These are phyloP conservation scores for Ophiostoma perfectum DNA, from an alignment of 2,329 filamentous ascomycete genomes.

Conservation along the genomic window DNA sequence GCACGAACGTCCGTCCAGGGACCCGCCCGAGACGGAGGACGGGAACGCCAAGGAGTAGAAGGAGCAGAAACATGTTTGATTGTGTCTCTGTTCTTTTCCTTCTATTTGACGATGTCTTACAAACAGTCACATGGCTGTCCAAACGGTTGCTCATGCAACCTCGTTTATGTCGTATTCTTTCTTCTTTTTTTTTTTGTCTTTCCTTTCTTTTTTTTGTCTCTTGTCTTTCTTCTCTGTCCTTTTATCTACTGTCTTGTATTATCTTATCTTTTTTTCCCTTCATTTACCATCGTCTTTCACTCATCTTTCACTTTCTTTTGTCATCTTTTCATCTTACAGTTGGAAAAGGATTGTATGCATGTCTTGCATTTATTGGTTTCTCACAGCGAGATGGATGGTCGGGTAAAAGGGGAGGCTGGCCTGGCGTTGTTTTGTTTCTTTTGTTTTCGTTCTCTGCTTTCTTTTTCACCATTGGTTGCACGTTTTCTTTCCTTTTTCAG, in stretches of 20 bases:
- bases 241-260: background rate
- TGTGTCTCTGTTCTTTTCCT: background rate
- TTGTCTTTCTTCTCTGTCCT: too few relatives aligned
- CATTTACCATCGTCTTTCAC: background rate
- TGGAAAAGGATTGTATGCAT: background rate
- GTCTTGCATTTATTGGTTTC: conserved; percentile 12
- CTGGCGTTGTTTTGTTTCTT: background rate
- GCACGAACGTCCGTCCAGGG: conserved; percentile 24
- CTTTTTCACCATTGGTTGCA: background rate
- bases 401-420: background rate
- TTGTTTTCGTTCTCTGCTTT: background rate
- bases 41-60: conserved; percentile 9
- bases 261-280: background rate
- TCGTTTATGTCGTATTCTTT: background rate
- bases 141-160: background rate
- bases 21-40: conserved; percentile 14
- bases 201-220: background rate
- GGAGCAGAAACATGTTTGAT: too few relatives aligned
- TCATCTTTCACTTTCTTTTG: background rate
- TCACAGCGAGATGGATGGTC: conserved; percentile 4
- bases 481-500: background rate
- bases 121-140: background rate
- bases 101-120: background rate
- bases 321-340: background rate
- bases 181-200: background rate